Percentiles rank a stretch among this genome's conserved stretches.
These are phyloP conservation scores for Candida vaughaniae DNA, from an alignment of 805 yeast species.

Conservation along the genomic window DNA sequence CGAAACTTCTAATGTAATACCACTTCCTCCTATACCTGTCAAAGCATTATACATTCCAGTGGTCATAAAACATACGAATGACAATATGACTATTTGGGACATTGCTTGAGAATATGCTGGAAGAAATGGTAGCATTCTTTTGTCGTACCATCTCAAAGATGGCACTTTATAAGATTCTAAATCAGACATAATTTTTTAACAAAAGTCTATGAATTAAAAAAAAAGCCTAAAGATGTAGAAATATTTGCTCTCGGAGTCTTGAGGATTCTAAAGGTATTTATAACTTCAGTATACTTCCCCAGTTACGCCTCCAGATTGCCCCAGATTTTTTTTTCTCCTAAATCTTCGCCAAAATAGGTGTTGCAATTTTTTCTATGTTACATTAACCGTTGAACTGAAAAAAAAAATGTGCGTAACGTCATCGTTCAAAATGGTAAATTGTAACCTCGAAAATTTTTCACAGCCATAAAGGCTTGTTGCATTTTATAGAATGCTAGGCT, in stretches of 20 bases:
- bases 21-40: constrained; percentile 47
- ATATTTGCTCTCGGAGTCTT: neutral
- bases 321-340: constrained; percentile 6
- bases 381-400: too few species aligned
- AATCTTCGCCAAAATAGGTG: neutral
- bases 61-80: constrained; percentile 48
- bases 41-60: constrained; percentile 54
- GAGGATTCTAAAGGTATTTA: too few species aligned
- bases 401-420: too few species aligned
- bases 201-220: too few species aligned
- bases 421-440: constrained; percentile 4
- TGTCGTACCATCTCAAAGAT: constrained; percentile 33
- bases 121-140: constrained; percentile 18
- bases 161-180: neutral
- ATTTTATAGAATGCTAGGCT: too few species aligned
- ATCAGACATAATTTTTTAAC: constrained; percentile 1
- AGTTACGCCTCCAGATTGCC: constrained; percentile 1
- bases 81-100: constrained; percentile 44
- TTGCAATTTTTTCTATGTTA: constrained; percentile 3
- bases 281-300: neutral
- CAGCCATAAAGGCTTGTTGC: too few species aligned
- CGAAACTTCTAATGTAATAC: constrained; percentile 41
- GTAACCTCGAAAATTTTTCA: neutral
- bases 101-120: constrained; percentile 37
- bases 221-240: too few species aligned